phyloP scores from a whole-genome alignment of 2,329 filamentous ascomycete genomes.

The Aspergillus aculeatus region DNA sequence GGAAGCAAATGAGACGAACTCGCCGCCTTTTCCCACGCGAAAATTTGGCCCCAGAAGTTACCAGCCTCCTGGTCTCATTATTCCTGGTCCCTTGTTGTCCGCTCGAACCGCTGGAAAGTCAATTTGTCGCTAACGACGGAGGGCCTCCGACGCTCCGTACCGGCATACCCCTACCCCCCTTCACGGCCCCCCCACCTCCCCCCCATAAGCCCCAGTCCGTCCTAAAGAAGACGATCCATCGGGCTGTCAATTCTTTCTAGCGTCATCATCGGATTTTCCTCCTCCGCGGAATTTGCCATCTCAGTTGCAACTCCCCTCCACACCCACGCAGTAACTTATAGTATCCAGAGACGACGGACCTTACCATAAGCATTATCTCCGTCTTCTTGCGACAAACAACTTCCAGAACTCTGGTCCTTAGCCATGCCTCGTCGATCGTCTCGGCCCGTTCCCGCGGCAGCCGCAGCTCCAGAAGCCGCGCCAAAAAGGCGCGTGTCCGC shows the following conservation, averaged over 20 bases:
- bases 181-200: too few species aligned
- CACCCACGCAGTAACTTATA: slow-evolving; percentile 9
- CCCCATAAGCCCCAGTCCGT: slow-evolving; percentile 8
- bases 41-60: slow-evolving; percentile 27
- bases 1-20: slow-evolving; percentile 15
- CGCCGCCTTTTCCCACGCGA: slow-evolving; percentile 24
- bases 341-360: neutral
- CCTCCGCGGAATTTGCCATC: neutral
- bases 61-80: slow-evolving; percentile 24
- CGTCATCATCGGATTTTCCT: neutral
- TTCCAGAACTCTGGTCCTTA: slow-evolving; percentile 1
- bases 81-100: slow-evolving; percentile 18
- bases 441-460: slow-evolving; percentile 36
- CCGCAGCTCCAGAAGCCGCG: slow-evolving; percentile 30
- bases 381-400: neutral
- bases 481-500: slow-evolving; percentile 37
- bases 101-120: slow-evolving; percentile 18
- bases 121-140: slow-evolving; percentile 20
- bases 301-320: neutral
- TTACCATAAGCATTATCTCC: neutral
- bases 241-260: neutral
- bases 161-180: too few species aligned
- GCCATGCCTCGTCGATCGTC: slow-evolving; percentile 40
- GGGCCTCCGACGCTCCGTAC: neutral
- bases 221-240: slow-evolving; percentile 7